These are phyloP conservation scores for Polygonum aviculare DNA, from an alignment of 148 eudicot genomes.

Conservation along the genomic window DNA sequence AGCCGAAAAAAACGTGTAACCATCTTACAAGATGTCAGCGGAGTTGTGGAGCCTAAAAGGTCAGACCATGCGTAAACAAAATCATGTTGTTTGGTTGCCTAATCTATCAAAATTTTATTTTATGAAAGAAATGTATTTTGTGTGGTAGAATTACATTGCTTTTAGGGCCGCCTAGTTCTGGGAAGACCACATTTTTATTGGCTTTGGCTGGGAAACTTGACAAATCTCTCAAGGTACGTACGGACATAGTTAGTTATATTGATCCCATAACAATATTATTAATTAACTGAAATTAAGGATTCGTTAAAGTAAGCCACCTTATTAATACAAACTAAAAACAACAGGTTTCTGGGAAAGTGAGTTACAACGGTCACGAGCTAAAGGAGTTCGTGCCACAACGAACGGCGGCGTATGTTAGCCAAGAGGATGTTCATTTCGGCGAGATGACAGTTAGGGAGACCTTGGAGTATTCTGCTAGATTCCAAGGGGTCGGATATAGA, in stretches of 20 bases:
- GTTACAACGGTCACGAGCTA: conserved; percentile 15
- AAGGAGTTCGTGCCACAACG: conserved; percentile 15
- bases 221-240: conserved; percentile 7
- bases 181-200: conserved; percentile 11
- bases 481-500: conserved; percentile 14
- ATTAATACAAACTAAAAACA: background rate
- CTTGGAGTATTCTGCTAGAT: conserved; percentile 16
- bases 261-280: background rate
- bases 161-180: conserved; percentile 15
- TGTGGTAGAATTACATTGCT: conserved; percentile 9
- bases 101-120: background rate
- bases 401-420: conserved; percentile 15
- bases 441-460: conserved; percentile 16
- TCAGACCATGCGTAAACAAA: conserved; percentile 2
- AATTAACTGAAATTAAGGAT: background rate
- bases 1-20: conserved; percentile 32
- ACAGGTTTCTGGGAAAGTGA: conserved; percentile 16
- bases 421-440: conserved; percentile 10
- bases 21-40: conserved; percentile 48
- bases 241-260: background rate
- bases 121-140: background rate
- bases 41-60: conserved; percentile 59
- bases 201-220: conserved; percentile 14
- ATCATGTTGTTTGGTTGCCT: background rate
- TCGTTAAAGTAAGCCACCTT: too few species aligned